Base-by-base conservation (phyloP, 768 basidiomycete genomes). In the Leccinum longicurvipes region DNA sequence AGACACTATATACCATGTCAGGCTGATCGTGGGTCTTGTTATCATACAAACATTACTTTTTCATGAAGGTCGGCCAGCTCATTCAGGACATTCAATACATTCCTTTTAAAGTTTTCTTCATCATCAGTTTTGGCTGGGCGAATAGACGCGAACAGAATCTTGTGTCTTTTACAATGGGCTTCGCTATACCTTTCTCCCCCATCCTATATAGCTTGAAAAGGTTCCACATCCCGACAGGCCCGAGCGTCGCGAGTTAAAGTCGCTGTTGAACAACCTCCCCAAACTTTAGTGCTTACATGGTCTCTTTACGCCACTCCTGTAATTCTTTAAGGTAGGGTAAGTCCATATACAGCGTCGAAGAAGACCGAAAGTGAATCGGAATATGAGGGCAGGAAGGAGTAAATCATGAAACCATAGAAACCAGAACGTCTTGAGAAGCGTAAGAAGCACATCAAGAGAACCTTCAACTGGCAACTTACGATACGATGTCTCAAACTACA, bases 51-150 rank as follows among this genome's bases (percentile, higher is more conserved):
- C 25, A 77, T 27, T 60, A 86, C 86, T 86, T 88, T 69, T 79
- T 80, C 25, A 85, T 85, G 82, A 10, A 85, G 54, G 63, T 88
- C 86, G 9, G 81, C 79, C 31, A 84, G 62, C 39, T 79, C 77
- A 44, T 77, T 73, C 48, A 86, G 31, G 10, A 66, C 31, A 32
- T 74, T 66, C 17, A 87, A 62, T 3, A 71, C 57, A 25, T 72
- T 62, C 9, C 76, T 73, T 64, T 81, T 81, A 6, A 80, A 24
- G 57, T 77, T 78, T 48, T 72, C 70, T 34, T 76, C 74, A 25
- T 68, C 63, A 15, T 63, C 59, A 15, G 49, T 46, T 46, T 59
- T 55, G 24, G 53, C 56, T 25, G 47, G 17, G 23, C 6, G 11
- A 59, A 47, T 14, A 32, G 29, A 39, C 28, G 45, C 41, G 7